Base-by-base conservation (phyloP, 2,329 filamentous ascomycete species). In the Penicillium brevicompactum region DNA sequence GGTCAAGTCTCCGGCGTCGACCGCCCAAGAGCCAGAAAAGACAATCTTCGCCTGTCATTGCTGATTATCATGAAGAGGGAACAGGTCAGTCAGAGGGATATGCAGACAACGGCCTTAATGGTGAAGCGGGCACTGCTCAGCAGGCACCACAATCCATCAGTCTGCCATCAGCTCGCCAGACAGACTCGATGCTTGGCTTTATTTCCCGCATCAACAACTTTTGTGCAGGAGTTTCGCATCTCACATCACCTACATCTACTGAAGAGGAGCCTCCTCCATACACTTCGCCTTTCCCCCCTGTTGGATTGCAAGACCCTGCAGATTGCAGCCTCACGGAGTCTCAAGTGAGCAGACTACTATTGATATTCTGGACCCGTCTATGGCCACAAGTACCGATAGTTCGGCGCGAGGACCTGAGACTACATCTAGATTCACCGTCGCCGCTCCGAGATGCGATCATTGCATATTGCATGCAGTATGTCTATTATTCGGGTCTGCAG, bases 391-490 rank as follows among this genome's bases (percentile, higher is more conserved):
- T 54, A 46, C 58, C 57, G 10, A 57, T 59, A 11, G 24, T 59
- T 8, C 16, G n/a, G 21, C 32, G 24, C 16, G 30, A 56, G n/a
- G 54, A 59, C 31, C n/a, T 59, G 10, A 32, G 8, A 7, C 10
- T 3, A 8, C 2, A 9, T 18, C 38, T 21, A n/a, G 16, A 53
- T 4, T 18, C 31, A 8, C 41, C 44, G 14, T 37, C 41, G 24
- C 51, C 55, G 9, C 53, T 64, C 3, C 44, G 49, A 10, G 56
- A 66, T 46, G 58, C 59, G n/a, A 27, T 65, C 7, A 62, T 51
- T 1, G 63, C 63, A n/a, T 59, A 60, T 41, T 47, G 53, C 11
- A 56, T 65, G 48, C 60, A 65, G 43, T 57, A 53, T 27, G 51
- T 63, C 8, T 51, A 56, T 42, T 49, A 55, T 41, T 55, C 62